These are phyloP conservation scores for Dioscorea dumetorum DNA, from an alignment of 106 monocot species.

Conservation along the genomic window DNA sequence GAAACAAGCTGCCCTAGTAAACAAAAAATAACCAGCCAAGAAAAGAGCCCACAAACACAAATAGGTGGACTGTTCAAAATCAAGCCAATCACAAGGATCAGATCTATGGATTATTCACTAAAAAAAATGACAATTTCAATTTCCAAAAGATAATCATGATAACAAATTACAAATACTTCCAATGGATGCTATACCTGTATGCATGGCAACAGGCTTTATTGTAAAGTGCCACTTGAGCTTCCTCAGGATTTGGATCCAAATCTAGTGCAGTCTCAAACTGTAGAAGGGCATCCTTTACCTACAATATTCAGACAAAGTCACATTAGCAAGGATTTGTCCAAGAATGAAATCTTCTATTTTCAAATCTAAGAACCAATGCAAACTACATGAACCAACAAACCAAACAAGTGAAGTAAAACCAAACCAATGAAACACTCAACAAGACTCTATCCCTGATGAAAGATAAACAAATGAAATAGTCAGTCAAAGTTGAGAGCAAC, in stretches of 20 bases:
- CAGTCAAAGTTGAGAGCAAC: not conserved
- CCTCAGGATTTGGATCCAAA: conserved; percentile 71
- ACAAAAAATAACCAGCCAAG: no score
- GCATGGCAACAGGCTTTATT: conserved; percentile 98
- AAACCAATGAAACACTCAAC: not conserved
- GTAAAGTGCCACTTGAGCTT: conserved; percentile 91
- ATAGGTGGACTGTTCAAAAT: no score
- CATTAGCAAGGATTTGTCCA: not conserved
- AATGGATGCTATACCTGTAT: conserved; percentile 42
- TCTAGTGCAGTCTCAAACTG: conserved; percentile 83
- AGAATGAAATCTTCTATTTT: not conserved
- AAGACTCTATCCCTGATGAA: not conserved
- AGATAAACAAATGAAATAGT: not conserved
- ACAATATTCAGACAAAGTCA: not conserved
- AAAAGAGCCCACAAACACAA: no score
- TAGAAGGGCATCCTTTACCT: conserved; percentile 89
- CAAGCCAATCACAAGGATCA: no score
- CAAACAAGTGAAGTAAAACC: not conserved
- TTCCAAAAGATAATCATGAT: no score
- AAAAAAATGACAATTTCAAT: no score
- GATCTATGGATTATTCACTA: no score
- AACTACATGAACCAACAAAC: not conserved
- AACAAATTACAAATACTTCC: no score
- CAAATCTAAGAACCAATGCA: not conserved
- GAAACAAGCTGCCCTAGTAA: no score